Evolutionary conservation across 306 rosid genomes (phyloP), one percentile per base, ranked within the genome.

Genomic region (Gillenia trifoliata): DNA sequence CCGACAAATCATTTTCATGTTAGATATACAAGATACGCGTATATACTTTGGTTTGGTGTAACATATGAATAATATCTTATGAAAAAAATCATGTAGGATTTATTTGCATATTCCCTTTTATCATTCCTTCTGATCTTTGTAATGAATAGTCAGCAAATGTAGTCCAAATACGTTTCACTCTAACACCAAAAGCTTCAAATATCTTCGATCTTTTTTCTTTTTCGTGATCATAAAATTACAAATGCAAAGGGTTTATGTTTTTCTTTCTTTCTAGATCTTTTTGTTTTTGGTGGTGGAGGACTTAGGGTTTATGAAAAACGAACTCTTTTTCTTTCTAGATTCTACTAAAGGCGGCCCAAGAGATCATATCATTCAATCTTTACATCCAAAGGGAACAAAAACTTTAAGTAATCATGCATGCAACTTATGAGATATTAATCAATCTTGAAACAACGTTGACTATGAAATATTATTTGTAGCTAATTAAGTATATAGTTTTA

Each of bases 141-240:
- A 26, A 79, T 72, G 88, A 59, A 82, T 50, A 50, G 6, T 50
- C 30, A 64, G 38, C 65, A 41, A 23, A 34, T 72, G 8, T n/a
- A 77, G 85, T 85, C 82, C 75, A 71, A 3, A 70, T 85, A 57
- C 88, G 52, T 77, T 64, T 20, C 31, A 23, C 26, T 38, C 49
- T 40, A 40, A 68, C 68, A 83, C 41, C 64, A 38, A 52, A 25
- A 54, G 26, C 69, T 6, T 43, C 49, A 72, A 47, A 45, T 67
- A 57, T 23, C 40, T 54, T 3, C n/a, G 20, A 19, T 29, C 7
- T 23, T 47, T 23, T 28, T 13, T 59, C 33, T 28, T 26, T 59
- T 22, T 59, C 3, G 41, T 38, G 41, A 38, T 38, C 41, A 38
- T 38, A 52, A 52, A 16, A 20, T 52, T 4, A 13, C 41, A 38